Percentiles rank a stretch among this genome's conserved stretches.
Evolutionary conservation across 2,329 filamentous ascomycete genomes (phyloP).

Genomic region (Aspergillus latus): DNA sequence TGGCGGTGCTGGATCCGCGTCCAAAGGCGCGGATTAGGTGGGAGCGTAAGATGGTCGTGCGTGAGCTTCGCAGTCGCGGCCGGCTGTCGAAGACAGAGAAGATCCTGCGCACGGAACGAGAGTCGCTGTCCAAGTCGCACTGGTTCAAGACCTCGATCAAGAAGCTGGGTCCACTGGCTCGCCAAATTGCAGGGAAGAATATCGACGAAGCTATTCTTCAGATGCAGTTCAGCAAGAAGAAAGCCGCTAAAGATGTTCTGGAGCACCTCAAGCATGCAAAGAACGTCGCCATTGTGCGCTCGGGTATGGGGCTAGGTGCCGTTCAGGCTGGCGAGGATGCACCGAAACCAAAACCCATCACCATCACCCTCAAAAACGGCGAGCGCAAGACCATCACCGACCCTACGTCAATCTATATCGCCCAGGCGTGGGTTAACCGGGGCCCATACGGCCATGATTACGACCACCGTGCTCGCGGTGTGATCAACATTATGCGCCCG

Average conservation of each 20-base stretch:
- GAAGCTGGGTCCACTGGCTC: slow-evolving; percentile 82
- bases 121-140: slow-evolving; percentile 62
- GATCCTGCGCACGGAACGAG: slow-evolving; percentile 65
- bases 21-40: slow-evolving; percentile 70
- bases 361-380: slow-evolving; percentile 73
- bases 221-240: slow-evolving; percentile 96
- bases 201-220: slow-evolving; percentile 90
- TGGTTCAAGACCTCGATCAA: slow-evolving; percentile 83
- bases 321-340: slow-evolving; percentile 26
- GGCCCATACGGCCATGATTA: slow-evolving; percentile 62
- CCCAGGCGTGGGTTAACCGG: slow-evolving; percentile 88
- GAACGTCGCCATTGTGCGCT: slow-evolving; percentile 73
- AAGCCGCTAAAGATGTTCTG: slow-evolving; percentile 75
- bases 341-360: slow-evolving; percentile 46
- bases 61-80: slow-evolving; percentile 67
- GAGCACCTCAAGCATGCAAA: slow-evolving; percentile 78
- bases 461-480: slow-evolving; percentile 75
- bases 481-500: slow-evolving; percentile 65
- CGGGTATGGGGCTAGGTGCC: slow-evolving; percentile 75
- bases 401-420: slow-evolving; percentile 81
- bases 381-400: slow-evolving; percentile 69
- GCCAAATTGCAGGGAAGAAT: slow-evolving; percentile 90
- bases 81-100: slow-evolving; percentile 65
- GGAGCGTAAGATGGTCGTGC: slow-evolving; percentile 81
- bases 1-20: slow-evolving; percentile 70